Evolutionary conservation across 2,329 filamentous ascomycete genomes (phyloP).

Genomic region (Fusarium chuoi): DNA sequence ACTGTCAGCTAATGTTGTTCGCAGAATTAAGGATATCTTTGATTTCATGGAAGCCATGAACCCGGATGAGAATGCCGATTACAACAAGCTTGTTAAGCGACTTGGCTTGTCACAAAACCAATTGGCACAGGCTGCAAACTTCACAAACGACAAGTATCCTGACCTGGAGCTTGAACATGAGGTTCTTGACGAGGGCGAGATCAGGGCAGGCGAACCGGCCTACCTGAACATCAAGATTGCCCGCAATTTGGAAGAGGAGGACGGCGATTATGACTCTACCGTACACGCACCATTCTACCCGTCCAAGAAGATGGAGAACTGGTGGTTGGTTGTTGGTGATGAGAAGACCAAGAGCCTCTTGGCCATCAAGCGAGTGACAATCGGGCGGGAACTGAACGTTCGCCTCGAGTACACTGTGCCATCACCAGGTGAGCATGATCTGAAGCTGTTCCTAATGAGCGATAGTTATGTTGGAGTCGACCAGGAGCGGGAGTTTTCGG

Average conservation of each 20-base stretch:
- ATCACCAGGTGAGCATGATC: conserved; percentile 81
- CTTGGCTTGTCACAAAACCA: conserved; percentile 84
- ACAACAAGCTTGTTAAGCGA: conserved; percentile 78
- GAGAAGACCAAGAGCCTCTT: conserved; percentile 88
- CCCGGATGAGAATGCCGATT: conserved; percentile 88
- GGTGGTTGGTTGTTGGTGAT: conserved; percentile 97
- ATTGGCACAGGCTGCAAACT: conserved; percentile 87
- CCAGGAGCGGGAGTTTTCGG: conserved; percentile 89
- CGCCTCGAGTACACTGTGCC: conserved; percentile 90
- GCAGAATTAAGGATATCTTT: conserved; percentile 89
- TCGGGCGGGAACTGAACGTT: conserved; percentile 80
- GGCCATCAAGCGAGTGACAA: conserved; percentile 93
- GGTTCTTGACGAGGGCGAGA: conserved; percentile 80
- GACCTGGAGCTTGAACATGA: conserved; percentile 93
- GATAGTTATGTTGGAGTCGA: conserved; percentile 98
- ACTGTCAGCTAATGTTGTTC: conserved; percentile 46
- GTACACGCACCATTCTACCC: conserved; percentile 98
- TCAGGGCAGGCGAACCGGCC: conserved; percentile 82
- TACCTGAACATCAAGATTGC: conserved; percentile 87
- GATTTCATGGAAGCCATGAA: conserved; percentile 99
- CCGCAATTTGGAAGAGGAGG: conserved; percentile 76
- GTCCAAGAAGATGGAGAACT: conserved; percentile 91
- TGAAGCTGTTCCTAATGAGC: conserved; percentile 95
- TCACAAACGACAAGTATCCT: conserved; percentile 96
- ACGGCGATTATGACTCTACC: conserved; percentile 75